Percentiles rank a stretch among this genome's conserved stretches.
phyloP scores from a whole-genome alignment of 177 flowering plant genomes.

The Vitis hybrid region DNA sequence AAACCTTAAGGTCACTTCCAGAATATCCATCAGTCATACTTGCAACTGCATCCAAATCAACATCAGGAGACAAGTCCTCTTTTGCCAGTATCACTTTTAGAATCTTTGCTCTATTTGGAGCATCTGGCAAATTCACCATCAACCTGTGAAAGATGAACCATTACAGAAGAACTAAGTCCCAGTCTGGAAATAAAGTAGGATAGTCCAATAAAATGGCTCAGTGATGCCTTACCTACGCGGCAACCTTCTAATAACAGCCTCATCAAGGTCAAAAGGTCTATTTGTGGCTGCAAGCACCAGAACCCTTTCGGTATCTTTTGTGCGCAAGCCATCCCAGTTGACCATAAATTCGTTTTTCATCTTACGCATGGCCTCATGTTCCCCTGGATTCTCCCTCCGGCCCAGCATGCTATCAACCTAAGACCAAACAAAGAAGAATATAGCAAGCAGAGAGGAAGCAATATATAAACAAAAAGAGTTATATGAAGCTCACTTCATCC shows the following conservation, averaged over 20 bases:
- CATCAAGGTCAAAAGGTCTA: conserved; percentile 92
- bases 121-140: conserved; percentile 88
- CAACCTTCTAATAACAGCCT: conserved; percentile 90
- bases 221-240: conserved; percentile 63
- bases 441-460: no score
- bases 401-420: conserved; percentile 97
- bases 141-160: conserved; percentile 43
- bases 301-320: conserved; percentile 83
- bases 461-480: background rate
- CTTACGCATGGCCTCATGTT: conserved; percentile 93
- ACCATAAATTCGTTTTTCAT: conserved; percentile 98
- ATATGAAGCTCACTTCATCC: conserved; percentile 58
- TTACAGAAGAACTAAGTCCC: background rate
- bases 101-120: conserved; percentile 79
- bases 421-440: background rate
- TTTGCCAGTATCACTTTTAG: conserved; percentile 75
- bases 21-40: conserved; percentile 90
- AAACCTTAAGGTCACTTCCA: conserved; percentile 92
- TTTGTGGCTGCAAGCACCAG: conserved; percentile 92
- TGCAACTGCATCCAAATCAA: conserved; percentile 73
- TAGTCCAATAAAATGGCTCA: background rate
- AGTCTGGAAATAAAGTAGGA: background rate
- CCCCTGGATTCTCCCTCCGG: conserved; percentile 83
- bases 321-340: conserved; percentile 94
- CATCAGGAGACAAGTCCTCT: conserved; percentile 69